phyloP scores from a whole-genome alignment of 805 yeast species.

The Kuraishia hungarica region DNA sequence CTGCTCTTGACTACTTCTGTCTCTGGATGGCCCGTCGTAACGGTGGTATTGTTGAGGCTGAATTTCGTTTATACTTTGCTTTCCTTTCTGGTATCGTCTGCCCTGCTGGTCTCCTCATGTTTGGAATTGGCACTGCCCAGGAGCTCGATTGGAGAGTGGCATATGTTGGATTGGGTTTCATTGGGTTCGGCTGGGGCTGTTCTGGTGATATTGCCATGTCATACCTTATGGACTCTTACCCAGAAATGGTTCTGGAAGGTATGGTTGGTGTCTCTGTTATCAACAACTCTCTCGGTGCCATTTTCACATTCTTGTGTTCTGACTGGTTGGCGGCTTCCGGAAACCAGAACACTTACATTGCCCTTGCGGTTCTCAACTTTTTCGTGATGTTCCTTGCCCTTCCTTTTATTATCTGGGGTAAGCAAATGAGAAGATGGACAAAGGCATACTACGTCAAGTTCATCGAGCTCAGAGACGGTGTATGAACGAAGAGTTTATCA shows the following conservation, averaged over 20 bases:
- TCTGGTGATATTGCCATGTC: constrained; percentile 62
- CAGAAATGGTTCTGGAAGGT: constrained; percentile 56
- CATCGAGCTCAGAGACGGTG: constrained; percentile 37
- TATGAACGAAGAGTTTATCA: not conserved
- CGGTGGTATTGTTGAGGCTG: constrained; percentile 56
- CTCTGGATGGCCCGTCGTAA: constrained; percentile 55
- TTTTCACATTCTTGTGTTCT: constrained; percentile 61
- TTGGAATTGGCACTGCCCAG: constrained; percentile 56
- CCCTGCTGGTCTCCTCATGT: constrained; percentile 53
- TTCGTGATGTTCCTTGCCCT: constrained; percentile 42
- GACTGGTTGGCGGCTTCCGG: constrained; percentile 52
- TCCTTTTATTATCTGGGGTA: constrained; percentile 55
- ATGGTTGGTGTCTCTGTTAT: constrained; percentile 59
- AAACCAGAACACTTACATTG: constrained; percentile 50
- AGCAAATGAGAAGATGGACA: constrained; percentile 46
- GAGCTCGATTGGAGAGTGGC: constrained; percentile 41
- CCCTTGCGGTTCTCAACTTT: constrained; percentile 50
- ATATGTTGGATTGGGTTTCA: constrained; percentile 54
- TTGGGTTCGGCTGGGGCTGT: constrained; percentile 62
- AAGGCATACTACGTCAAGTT: constrained; percentile 39
- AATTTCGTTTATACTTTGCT: constrained; percentile 50
- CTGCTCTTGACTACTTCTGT: constrained; percentile 54
- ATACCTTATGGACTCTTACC: constrained; percentile 59
- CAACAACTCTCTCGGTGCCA: constrained; percentile 53
- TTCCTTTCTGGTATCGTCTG: constrained; percentile 49